Conservation (phyloP, 2,329 filamentous ascomycete genomes). For the Aspergillus sp. region DNA sequence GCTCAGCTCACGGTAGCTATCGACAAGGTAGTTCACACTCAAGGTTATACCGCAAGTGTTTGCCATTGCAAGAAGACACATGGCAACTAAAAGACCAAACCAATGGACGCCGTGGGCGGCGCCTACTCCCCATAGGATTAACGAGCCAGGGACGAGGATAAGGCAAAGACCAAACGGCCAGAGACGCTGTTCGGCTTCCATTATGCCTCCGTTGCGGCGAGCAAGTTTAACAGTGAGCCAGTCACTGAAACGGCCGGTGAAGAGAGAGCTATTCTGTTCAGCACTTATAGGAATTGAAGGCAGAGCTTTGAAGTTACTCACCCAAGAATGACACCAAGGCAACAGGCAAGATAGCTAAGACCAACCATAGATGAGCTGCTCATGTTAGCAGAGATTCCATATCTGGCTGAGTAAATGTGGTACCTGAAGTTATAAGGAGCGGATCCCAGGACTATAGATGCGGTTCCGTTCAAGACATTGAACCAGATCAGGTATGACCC, state of each 20-base stretch:
- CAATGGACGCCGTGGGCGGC: slow-evolving; percentile 44
- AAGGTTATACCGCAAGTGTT: slow-evolving; percentile 39
- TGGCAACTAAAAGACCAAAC: slow-evolving; percentile 44
- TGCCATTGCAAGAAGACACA: slow-evolving; percentile 44
- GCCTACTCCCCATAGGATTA: slow-evolving; percentile 43
- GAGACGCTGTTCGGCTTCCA: slow-evolving; percentile 44
- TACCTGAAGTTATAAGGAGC: slow-evolving; percentile 40
- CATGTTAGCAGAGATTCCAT: slow-evolving; percentile 15
- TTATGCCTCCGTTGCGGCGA: slow-evolving; percentile 41
- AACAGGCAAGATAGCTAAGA: slow-evolving; percentile 39
- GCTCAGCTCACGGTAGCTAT: slow-evolving; percentile 42
- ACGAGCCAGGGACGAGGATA: slow-evolving; percentile 34
- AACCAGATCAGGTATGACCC: slow-evolving; percentile 42
- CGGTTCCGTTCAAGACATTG: slow-evolving; percentile 42
- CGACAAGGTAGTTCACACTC: slow-evolving; percentile 43
- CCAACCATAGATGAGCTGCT: slow-evolving; percentile 39
- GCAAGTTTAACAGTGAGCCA: slow-evolving; percentile 40
- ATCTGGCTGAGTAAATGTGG: background rate
- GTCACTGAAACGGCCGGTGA: slow-evolving; percentile 41
- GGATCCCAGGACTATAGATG: slow-evolving; percentile 37
- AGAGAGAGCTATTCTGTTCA: slow-evolving; percentile 30
- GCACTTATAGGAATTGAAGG: background rate
- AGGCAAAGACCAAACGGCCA: slow-evolving; percentile 41
- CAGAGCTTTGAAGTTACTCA: slow-evolving; percentile 12
- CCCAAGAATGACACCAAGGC: slow-evolving; percentile 34